These are phyloP conservation scores for Arachis hypogaea DNA, from an alignment of 306 rosid species.

Conservation along the genomic window DNA sequence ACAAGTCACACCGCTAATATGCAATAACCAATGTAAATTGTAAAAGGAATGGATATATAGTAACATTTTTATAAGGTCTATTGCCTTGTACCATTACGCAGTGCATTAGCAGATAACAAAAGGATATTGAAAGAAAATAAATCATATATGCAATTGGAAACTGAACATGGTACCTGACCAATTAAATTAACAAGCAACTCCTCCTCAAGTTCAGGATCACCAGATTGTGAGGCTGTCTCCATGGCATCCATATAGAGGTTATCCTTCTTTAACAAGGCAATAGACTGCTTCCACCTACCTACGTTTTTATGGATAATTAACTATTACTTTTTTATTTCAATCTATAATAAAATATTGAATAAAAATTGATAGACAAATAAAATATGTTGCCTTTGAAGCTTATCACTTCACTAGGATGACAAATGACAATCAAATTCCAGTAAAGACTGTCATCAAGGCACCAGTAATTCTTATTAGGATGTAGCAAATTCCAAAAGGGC, in stretches of 20 bases:
- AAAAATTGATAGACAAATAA: background rate
- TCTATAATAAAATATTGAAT: no score
- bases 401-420: constrained; percentile 68
- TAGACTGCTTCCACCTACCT: no score
- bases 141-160: constrained; percentile 19
- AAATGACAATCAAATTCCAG: constrained; percentile 31
- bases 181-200: no score
- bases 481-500: no score
- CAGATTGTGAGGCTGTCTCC: no score
- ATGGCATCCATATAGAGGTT: no score
- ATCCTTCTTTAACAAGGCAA: no score
- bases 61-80: background rate
- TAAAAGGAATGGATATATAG: background rate
- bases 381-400: constrained; percentile 50
- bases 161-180: background rate
- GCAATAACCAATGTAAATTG: constrained; percentile 1
- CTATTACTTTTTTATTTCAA: no score
- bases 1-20: constrained; percentile 11
- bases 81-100: constrained; percentile 3
- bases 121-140: constrained; percentile 28
- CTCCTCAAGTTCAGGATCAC: no score
- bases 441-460: no score
- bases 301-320: constrained; percentile 8
- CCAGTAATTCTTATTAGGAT: no score
- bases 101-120: constrained; percentile 7